phyloP scores from a whole-genome alignment of 352 stramenopile genomes.

The Globisporangium perplexum region DNA sequence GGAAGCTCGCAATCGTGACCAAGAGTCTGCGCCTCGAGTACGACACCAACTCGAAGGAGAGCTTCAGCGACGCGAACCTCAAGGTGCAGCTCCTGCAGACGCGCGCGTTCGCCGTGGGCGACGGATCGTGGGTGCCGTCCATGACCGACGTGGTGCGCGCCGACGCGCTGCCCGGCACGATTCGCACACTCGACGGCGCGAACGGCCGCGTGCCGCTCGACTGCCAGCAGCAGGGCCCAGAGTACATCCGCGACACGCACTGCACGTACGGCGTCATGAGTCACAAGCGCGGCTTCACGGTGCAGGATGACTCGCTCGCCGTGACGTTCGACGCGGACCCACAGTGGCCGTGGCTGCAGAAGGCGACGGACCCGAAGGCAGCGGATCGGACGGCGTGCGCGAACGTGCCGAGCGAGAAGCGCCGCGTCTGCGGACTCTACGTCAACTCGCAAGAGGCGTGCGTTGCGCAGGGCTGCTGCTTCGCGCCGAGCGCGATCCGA shows the following conservation, averaged over 20 bases:
- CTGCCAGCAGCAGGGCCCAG: slow-evolving; percentile 19
- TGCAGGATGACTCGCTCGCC: slow-evolving; percentile 30
- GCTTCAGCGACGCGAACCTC: slow-evolving; percentile 24
- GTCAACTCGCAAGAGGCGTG: slow-evolving; percentile 15
- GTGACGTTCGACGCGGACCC: slow-evolving; percentile 18
- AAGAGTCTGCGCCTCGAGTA: slow-evolving; percentile 15
- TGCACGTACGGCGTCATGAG: slow-evolving; percentile 36
- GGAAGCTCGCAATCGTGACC: slow-evolving; percentile 18
- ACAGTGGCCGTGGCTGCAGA: slow-evolving; percentile 21
- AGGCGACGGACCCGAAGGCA: not conserved
- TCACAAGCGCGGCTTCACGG: slow-evolving; percentile 22
- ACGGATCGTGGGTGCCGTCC: slow-evolving; percentile 16
- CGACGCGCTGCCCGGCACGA: slow-evolving; percentile 23
- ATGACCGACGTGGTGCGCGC: slow-evolving; percentile 16
- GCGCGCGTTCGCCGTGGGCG: not conserved
- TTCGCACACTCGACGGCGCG: slow-evolving; percentile 30
- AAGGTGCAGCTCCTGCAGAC: slow-evolving; percentile 12
- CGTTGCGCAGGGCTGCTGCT: slow-evolving; percentile 25
- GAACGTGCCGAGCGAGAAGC: slow-evolving; percentile 11
- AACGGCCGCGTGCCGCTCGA: slow-evolving; percentile 24
- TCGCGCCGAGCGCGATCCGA: slow-evolving; percentile 3
- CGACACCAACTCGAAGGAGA: slow-evolving; percentile 12
- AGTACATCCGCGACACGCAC: slow-evolving; percentile 27
- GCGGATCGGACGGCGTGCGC: slow-evolving; percentile 5
- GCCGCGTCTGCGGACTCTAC: slow-evolving; percentile 21